Conservation (phyloP, 257 asterid genomes). For the Lycium ferocissimum region DNA sequence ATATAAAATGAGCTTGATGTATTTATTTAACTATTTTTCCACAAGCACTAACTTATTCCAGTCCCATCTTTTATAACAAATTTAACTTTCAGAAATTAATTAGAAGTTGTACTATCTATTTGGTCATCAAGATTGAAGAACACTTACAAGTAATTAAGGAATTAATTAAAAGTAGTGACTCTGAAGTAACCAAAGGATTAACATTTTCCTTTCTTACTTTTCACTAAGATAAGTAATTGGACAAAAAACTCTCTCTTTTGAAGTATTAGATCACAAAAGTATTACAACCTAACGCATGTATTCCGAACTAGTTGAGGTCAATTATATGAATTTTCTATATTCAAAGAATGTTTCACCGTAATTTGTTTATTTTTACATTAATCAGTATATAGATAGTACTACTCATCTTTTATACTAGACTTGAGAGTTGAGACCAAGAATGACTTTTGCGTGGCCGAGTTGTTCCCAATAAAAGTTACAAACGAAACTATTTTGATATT, state of each 20-base stretch:
- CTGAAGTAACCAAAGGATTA: background rate
- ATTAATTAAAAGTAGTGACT: background rate
- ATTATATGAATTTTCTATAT: background rate
- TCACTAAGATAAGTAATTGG: background rate
- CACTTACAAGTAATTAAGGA: background rate
- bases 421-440: background rate
- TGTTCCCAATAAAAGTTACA: background rate
- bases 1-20: slow-evolving; percentile 5
- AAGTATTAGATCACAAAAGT: background rate
- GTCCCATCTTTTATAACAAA: background rate
- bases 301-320: background rate
- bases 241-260: background rate
- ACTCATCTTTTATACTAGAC: background rate
- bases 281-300: background rate
- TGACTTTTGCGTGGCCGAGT: background rate
- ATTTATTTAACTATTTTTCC: background rate
- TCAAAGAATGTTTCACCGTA: background rate
- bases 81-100: background rate
- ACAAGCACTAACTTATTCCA: background rate
- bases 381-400: background rate
- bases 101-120: background rate
- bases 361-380: background rate
- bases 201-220: background rate
- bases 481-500: background rate
- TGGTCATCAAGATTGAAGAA: background rate